Evolutionary conservation across 2,329 filamentous ascomycete species (phyloP), one percentile per base, ranked within the genome.

Genomic region (Corinectria fuckeliana): DNA sequence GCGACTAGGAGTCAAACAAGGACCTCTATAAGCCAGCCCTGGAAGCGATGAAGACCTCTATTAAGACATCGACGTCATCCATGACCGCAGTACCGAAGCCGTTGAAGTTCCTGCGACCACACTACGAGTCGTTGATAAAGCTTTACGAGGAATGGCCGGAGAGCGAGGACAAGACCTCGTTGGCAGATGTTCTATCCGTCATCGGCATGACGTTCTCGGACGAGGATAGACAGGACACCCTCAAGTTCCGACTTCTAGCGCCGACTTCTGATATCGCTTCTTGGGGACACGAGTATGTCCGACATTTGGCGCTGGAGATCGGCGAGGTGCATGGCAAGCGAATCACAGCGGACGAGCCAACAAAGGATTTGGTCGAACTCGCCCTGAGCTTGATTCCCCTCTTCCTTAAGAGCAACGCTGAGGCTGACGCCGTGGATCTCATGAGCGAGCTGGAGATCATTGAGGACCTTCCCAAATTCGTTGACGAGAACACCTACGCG

Each of bases 51-150:
- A 98, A 97, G 83, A 92, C 89, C 72, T 96, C 92, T 75, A 99
- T 99, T 84, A 98, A 97, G 83, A 99, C 95, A 56, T 97, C 95
- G 60, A 99, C 95, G 67, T 98, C 93, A 60, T 99, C 96, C 44
- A 99, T 99, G 95, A 99, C 95, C 48, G 95, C 95, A 60, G 95
- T 99, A 63, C 95, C 96, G 21, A 99, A 99, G 80, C 95, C 95
- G 30, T 85, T 99, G 71, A 99, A 99, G 80, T 99, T 99, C 77
- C 86, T 99, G 65, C 88, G 95, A 81, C 95, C 94, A 68, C 94
- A 99, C 78, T 99, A 98, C 81, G 91, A 96, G 78, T 88, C 90
- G 57, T 84, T 99, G 74, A 90, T 90, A 63, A 91, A 91, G 76
- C 82, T 93, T 25, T 97, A 97, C 81, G 93, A 96, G 60, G 86